These are phyloP conservation scores for Colletotrichum musicola DNA, from an alignment of 2,329 filamentous ascomycete species.

Conservation along the genomic window DNA sequence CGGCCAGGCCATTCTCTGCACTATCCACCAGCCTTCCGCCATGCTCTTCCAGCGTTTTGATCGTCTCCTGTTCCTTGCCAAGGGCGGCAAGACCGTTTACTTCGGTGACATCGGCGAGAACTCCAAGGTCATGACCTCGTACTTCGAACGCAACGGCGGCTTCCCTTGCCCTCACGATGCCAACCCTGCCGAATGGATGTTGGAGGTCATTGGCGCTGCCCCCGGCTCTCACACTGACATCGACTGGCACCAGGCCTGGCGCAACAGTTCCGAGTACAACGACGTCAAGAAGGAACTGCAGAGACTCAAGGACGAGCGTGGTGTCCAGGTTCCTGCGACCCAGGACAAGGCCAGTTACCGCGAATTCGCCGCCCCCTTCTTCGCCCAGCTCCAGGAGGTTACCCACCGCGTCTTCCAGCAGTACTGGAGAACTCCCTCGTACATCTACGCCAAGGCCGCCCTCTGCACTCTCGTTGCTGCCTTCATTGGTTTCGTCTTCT, in stretches of 20 bases:
- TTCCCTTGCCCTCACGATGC: constrained; percentile 73
- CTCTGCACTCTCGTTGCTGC: constrained; percentile 76
- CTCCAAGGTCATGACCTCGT: constrained; percentile 75
- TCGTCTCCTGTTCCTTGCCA: constrained; percentile 81
- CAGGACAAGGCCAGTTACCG: constrained; percentile 65
- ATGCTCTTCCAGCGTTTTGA: constrained; percentile 95
- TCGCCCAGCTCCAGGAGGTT: constrained; percentile 75
- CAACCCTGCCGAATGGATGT: constrained; percentile 89
- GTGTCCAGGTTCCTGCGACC: constrained; percentile 45
- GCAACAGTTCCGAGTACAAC: constrained; percentile 67
- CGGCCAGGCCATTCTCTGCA: constrained; percentile 95
- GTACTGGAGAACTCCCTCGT: constrained; percentile 90
- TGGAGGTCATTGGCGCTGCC: constrained; percentile 72
- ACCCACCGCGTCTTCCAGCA: constrained; percentile 85
- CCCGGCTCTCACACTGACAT: constrained; percentile 73
- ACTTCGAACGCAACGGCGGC: constrained; percentile 82
- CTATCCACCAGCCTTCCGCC: constrained; percentile 96
- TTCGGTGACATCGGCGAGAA: constrained; percentile 83
- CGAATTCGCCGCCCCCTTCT: constrained; percentile 86
- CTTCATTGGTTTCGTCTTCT: constrained; percentile 88
- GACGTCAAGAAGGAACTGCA: constrained; percentile 69
- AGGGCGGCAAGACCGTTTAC: constrained; percentile 83
- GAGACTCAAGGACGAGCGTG: constrained; percentile 65
- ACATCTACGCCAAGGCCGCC: constrained; percentile 85
- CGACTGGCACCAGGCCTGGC: constrained; percentile 75